Evolutionary conservation across 306 rosid genomes (phyloP), one percentile per base, ranked within the genome.

Genomic region (Psophocarpus tetragonolobus): DNA sequence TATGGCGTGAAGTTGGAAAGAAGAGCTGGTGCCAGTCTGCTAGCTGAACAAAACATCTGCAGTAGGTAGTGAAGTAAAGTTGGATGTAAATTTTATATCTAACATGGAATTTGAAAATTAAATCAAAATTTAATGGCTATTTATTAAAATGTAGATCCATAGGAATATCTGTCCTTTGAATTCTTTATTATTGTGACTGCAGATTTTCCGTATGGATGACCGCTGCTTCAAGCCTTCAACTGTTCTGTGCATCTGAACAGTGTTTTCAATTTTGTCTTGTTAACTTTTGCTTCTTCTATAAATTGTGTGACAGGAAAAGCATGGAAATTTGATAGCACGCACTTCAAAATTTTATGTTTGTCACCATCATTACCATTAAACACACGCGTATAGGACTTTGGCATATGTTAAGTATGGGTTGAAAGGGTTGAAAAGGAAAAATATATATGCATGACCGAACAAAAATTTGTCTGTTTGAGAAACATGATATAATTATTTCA

Each of bases 241-340:
- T 82, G 70, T 79, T 88, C 83, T 71, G 85, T 45, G 66, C 74
- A 70, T 24, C 60, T 62, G 70, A 81, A 79, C 69, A 71, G 80
- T 74, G 81, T 32, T 79, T 75, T 74, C 87, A 58, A 57, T 80
- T 45, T 81, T 84, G 65, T 71, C 74, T 76, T 71, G 57, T 42
- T 75, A 35, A 26, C 50, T 73, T 72, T 73, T 71, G 26, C 51
- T 61, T 12, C 72, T 14, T 21, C 58, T 8, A 39, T 21, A 32
- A 62, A 17, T 17, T 8, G 8, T 10, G 47, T 63, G 68, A 62
- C 29, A 18, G 69, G 15, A n/a, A 62, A 62, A 62, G 67, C 27
- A 35, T 35, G 4, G 9, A 62, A 63, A 18, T 35, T 62, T 17
- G 3, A 62, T 36, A 20, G 15, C 23, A 24, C 45, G 33, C 68